phyloP scores from a whole-genome alignment of 805 yeast genomes.

The Starmerella apis region DNA sequence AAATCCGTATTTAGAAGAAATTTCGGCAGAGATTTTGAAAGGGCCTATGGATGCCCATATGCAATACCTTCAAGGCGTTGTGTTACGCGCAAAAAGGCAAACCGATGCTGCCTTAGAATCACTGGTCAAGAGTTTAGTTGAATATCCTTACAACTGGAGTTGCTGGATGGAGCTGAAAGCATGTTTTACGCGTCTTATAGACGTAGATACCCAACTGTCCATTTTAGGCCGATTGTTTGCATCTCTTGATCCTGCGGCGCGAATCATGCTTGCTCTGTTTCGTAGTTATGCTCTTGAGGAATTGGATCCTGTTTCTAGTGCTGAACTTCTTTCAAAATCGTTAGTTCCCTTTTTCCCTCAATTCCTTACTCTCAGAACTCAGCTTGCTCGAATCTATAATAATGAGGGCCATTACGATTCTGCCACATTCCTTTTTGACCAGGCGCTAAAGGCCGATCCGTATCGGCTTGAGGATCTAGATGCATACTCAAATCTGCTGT shows the following conservation, averaged over 20 bases:
- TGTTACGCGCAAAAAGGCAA: slow-evolving; percentile 53
- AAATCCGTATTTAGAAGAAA: slow-evolving; percentile 31
- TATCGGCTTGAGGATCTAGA: slow-evolving; percentile 83
- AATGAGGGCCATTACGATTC: slow-evolving; percentile 75
- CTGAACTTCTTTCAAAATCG: slow-evolving; percentile 19
- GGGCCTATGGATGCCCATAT: slow-evolving; percentile 41
- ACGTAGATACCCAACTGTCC: slow-evolving; percentile 8
- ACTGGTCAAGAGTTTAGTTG: slow-evolving; percentile 49
- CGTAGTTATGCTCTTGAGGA: slow-evolving; percentile 63
- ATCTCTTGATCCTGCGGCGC: slow-evolving; percentile 10
- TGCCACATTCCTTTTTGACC: slow-evolving; percentile 72
- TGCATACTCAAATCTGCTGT: slow-evolving; percentile 84
- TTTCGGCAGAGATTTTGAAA: slow-evolving; percentile 36
- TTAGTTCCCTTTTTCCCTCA: slow-evolving; percentile 53
- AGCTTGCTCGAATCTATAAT: slow-evolving; percentile 70
- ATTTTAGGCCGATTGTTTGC: slow-evolving; percentile 7
- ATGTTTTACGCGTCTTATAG: slow-evolving; percentile 37
- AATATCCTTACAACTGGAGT: slow-evolving; percentile 85
- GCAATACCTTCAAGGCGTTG: slow-evolving; percentile 60
- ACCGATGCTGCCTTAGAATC: slow-evolving; percentile 48
- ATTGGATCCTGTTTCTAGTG: slow-evolving; percentile 36
- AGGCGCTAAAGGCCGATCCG: slow-evolving; percentile 64
- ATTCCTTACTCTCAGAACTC: slow-evolving; percentile 64
- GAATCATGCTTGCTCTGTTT: slow-evolving; percentile 45
- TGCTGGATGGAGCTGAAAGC: slow-evolving; percentile 76